A percentile compares a stretch with the other conserved stretches of the same genome.
These are phyloP conservation scores for Aureobasidium sp. DNA, from an alignment of 2,329 filamentous ascomycete species.

Conservation along the genomic window DNA sequence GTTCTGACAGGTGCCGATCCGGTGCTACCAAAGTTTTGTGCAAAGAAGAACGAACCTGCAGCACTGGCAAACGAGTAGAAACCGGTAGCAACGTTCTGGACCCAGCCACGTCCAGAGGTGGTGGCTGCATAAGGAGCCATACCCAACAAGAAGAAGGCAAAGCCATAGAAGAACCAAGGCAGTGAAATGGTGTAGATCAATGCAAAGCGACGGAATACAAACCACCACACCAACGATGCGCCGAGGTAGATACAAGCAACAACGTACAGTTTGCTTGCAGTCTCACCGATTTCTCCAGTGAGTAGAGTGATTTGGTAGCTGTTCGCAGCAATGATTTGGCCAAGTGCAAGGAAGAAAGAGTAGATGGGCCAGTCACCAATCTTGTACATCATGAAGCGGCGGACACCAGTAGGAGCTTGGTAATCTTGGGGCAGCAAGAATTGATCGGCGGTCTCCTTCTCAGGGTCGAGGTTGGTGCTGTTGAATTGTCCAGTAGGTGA, in stretches of 20 bases:
- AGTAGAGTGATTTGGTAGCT: constrained; percentile 64
- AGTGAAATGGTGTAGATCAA: constrained; percentile 52
- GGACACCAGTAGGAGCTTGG: constrained; percentile 49
- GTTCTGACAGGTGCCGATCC: constrained; percentile 53
- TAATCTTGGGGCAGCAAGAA: constrained; percentile 53
- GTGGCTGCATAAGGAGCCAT: constrained; percentile 49
- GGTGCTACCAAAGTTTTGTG: constrained; percentile 54
- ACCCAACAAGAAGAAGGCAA: constrained; percentile 58
- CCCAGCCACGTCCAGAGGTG: constrained; percentile 40
- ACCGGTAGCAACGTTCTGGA: constrained; percentile 55
- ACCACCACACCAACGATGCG: constrained; percentile 57
- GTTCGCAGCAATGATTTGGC: constrained; percentile 59
- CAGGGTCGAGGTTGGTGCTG: constrained; percentile 34
- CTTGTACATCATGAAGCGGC: constrained; percentile 49
- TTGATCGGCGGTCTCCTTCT: constrained; percentile 40
- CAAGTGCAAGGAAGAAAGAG: constrained; percentile 53
- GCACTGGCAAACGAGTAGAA: constrained; percentile 57
- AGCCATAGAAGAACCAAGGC: constrained; percentile 57
- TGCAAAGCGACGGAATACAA: constrained; percentile 52
- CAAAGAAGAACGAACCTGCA: constrained; percentile 58
- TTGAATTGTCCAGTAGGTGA: constrained; percentile 36
- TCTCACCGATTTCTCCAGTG: constrained; percentile 55
- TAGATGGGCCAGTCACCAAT: constrained; percentile 60
- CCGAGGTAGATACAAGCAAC: constrained; percentile 54
- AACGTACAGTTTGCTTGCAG: constrained; percentile 52